A percentile compares a stretch with the other conserved stretches of the same genome.
Evolutionary conservation across 2,329 filamentous ascomycete species (phyloP).

Genomic region (Arthrinium phaeospermum): DNA sequence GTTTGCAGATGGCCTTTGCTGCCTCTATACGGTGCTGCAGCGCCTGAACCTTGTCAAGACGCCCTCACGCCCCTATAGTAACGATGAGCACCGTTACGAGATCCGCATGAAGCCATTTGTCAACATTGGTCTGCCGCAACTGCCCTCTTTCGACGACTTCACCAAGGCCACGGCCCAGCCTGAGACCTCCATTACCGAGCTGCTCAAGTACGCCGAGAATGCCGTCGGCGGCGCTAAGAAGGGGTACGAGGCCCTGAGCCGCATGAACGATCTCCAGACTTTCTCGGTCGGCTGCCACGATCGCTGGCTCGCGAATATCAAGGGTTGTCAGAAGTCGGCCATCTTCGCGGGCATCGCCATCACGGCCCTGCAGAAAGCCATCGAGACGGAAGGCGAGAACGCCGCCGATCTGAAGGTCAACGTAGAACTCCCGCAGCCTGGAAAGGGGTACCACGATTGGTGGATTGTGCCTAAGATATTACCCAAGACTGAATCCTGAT

Average conservation of each 20-base stretch:
- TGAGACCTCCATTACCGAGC: slow-evolving; percentile 43
- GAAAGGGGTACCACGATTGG: slow-evolving; percentile 66
- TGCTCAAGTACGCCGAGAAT: slow-evolving; percentile 53
- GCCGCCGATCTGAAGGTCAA: slow-evolving; percentile 45
- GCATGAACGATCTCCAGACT: slow-evolving; percentile 55
- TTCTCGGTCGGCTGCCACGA: slow-evolving; percentile 64
- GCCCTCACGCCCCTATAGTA: slow-evolving; percentile 67
- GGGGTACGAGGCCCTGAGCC: slow-evolving; percentile 62
- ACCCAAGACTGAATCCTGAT: slow-evolving; percentile 19
- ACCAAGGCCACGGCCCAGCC: slow-evolving; percentile 47
- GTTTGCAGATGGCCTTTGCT: slow-evolving; percentile 58
- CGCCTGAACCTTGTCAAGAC: slow-evolving; percentile 61
- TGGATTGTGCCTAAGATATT: slow-evolving; percentile 65
- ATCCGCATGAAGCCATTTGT: slow-evolving; percentile 87
- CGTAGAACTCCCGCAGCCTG: slow-evolving; percentile 58
- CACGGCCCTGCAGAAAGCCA: slow-evolving; percentile 61
- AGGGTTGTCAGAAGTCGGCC: slow-evolving; percentile 69
- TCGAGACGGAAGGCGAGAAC: slow-evolving; percentile 40
- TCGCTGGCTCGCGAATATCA: slow-evolving; percentile 65
- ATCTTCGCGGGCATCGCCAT: slow-evolving; percentile 73
- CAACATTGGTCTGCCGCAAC: slow-evolving; percentile 68
- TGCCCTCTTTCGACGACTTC: slow-evolving; percentile 70
- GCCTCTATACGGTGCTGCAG: slow-evolving; percentile 70
- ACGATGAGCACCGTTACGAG: slow-evolving; percentile 74
- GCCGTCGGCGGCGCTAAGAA: slow-evolving; percentile 56